These are phyloP conservation scores for Ambrosia artemisiifolia DNA, from an alignment of 129 eudicot genomes.

Conservation along the genomic window DNA sequence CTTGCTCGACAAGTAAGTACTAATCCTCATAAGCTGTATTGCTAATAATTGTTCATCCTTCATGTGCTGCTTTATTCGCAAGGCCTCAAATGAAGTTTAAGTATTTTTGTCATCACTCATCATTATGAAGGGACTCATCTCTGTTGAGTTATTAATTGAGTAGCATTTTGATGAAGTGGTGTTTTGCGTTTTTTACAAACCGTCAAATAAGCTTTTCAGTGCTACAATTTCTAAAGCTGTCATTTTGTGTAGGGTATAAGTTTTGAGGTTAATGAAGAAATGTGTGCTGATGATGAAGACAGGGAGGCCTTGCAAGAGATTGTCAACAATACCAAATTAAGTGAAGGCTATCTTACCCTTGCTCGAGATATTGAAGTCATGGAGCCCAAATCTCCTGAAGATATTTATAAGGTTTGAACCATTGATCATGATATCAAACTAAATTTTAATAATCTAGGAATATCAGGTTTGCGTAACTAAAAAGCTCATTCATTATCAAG, in stretches of 20 bases:
- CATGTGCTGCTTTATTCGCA: background rate
- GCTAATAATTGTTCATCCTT: background rate
- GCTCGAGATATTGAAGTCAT: slow-evolving; percentile 99
- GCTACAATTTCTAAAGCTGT: background rate
- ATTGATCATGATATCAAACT: background rate
- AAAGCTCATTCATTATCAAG: background rate
- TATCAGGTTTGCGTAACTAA: background rate
- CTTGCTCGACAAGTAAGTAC: slow-evolving; percentile 91
- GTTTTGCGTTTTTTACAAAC: background rate
- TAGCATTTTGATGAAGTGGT: background rate
- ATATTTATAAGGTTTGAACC: slow-evolving; percentile 75
- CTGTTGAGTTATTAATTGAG: background rate
- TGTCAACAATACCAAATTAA: slow-evolving; percentile 70
- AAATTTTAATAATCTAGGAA: background rate
- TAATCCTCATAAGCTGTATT: background rate
- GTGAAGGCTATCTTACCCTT: slow-evolving; percentile 96
- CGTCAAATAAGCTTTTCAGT: background rate
- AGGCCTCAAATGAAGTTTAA: background rate
- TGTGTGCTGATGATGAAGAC: slow-evolving; percentile 73
- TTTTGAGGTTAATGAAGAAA: slow-evolving; percentile 78
- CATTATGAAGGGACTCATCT: background rate
- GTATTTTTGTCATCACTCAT: background rate
- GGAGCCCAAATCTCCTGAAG: slow-evolving; percentile 99
- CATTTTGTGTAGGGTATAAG: slow-evolving; percentile 54
- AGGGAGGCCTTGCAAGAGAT: slow-evolving; percentile 80